phyloP scores from a whole-genome alignment of 192 early-diverging fungal genomes.

The Phlyctochytrium planicorne region DNA sequence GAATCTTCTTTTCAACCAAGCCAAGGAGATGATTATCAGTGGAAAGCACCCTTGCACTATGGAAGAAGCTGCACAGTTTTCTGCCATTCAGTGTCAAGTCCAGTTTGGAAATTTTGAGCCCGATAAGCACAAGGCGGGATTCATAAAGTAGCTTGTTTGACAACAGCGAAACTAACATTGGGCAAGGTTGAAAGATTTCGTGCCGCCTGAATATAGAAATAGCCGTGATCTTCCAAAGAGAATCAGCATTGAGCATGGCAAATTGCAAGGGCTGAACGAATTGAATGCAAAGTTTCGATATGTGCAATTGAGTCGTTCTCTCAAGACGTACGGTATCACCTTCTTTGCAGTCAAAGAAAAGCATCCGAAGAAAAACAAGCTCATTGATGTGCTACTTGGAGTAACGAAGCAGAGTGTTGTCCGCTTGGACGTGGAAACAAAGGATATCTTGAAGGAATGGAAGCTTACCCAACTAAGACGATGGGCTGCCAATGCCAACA shows the following conservation, averaged over 20 bases:
- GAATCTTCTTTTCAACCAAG: slow-evolving; percentile 56
- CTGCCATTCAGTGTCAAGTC: slow-evolving; percentile 53
- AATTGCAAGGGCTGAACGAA: slow-evolving; percentile 54
- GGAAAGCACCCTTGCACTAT: slow-evolving; percentile 55
- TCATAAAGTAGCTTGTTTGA: slow-evolving; percentile 41
- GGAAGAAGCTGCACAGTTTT: slow-evolving; percentile 59
- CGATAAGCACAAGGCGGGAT: slow-evolving; percentile 50
- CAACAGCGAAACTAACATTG: neutral
- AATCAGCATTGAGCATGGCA: slow-evolving; percentile 51
- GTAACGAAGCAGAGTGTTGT: slow-evolving; percentile 57
- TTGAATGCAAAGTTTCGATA: slow-evolving; percentile 61
- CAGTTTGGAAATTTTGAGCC: slow-evolving; percentile 58
- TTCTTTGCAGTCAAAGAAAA: slow-evolving; percentile 60
- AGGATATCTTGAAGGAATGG: slow-evolving; percentile 55
- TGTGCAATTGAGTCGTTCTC: slow-evolving; percentile 51
- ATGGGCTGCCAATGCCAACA: slow-evolving; percentile 55
- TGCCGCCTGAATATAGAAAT: slow-evolving; percentile 55
- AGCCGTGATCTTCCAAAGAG: slow-evolving; percentile 49
- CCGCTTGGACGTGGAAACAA: slow-evolving; percentile 53
- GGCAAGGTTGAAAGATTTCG: slow-evolving; percentile 44
- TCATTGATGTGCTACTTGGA: slow-evolving; percentile 44
- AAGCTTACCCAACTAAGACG: slow-evolving; percentile 53
- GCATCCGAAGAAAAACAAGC: slow-evolving; percentile 48
- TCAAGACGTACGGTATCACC: slow-evolving; percentile 63
- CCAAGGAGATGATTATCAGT: slow-evolving; percentile 48